phyloP scores from a whole-genome alignment of 768 basidiomycete species.

The Russula dissimulans region DNA sequence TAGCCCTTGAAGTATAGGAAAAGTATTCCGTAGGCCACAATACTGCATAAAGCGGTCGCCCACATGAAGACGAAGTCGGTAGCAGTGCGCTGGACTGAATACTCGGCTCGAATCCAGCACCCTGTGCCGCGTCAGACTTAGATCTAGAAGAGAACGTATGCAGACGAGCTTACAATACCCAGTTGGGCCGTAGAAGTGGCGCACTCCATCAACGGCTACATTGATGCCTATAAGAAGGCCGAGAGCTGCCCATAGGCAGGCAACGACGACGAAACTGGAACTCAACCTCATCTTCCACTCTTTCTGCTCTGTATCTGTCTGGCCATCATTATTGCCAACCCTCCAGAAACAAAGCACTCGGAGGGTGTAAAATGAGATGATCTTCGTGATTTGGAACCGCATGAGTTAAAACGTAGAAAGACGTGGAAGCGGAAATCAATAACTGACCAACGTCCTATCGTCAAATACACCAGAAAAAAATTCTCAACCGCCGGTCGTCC shows the following conservation, averaged over 20 bases:
- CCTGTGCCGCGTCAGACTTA: constrained; percentile 24
- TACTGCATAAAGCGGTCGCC: constrained; percentile 33
- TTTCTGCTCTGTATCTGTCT: not conserved
- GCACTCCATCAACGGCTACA: constrained; percentile 24
- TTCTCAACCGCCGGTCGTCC: not conserved
- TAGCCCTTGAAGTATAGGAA: constrained; percentile 35
- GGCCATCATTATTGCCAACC: not conserved
- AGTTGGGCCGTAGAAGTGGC: constrained; percentile 35
- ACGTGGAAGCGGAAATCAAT: not conserved
- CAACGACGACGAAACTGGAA: constrained; percentile 18
- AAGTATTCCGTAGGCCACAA: constrained; percentile 37
- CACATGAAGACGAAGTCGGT: constrained; percentile 46
- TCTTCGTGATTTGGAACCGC: constrained; percentile 12
- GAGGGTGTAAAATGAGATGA: constrained; percentile 35
- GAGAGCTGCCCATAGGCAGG: constrained; percentile 31
- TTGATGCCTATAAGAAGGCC: constrained; percentile 33
- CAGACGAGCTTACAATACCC: constrained; percentile 30
- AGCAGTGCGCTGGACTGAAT: constrained; percentile 31
- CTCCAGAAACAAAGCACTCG: constrained; percentile 28
- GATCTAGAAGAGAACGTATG: too few species aligned
- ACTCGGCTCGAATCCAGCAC: constrained; percentile 40
- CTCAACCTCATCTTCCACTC: not conserved
- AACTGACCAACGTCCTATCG: constrained; percentile 5
- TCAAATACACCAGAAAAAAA: not conserved
- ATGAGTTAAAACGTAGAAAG: not conserved